Evolutionary conservation across 1,284 basidiomycete species (phyloP), one percentile per base, ranked within the genome.

Genomic region (Hortiboletus rubellus): DNA sequence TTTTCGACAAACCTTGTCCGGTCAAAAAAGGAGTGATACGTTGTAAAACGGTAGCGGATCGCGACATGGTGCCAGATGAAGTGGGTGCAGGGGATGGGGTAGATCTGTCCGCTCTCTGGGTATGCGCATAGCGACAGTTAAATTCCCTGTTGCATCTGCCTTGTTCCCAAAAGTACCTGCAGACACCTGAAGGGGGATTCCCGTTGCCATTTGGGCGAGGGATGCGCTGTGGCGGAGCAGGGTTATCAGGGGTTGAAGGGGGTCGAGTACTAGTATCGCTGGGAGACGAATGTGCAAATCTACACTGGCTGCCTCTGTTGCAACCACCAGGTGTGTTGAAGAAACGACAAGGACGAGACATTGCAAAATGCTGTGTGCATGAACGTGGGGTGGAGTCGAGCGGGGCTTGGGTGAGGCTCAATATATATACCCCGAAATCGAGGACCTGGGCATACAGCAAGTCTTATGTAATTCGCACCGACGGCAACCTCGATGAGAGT

Each of bases 61-160:
- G 55, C 17, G 48, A 27, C 11, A 10, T 3, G 2, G 48, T 45
- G 18, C 30, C n/a, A 43, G 60, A 50, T 4, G 27, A 27, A 27
- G 27, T 27, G 27, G 27, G 27, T 7, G 27, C 27, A 27, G 27
- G 27, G 27, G 27, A 27, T 27, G 27, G 27, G 27, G 27, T 27
- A 27, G 7, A 4, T 7, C 27, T 27, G 27, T 27, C 27, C 27
- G 27, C 27, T 27, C 65, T 71, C 27, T 61, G 66, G 17, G 62
- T 62, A 61, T 87, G 84, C 34, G 62, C 66, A 64, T 69, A 84
- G 17, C 60, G 74, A 66, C 84, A 87, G 2, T 69, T 65, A 55
- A 83, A 85, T 17, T 76, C 77, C 9, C 70, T 70, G 11, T 63
- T 72, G 64, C 85, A 87, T 38, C 63, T 66, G 3, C 85, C 85